A percentile compares a stretch with the other conserved stretches of the same genome.
Conservation (phyloP, 2,329 filamentous ascomycete genomes). For the Fusarium sp. region DNA sequence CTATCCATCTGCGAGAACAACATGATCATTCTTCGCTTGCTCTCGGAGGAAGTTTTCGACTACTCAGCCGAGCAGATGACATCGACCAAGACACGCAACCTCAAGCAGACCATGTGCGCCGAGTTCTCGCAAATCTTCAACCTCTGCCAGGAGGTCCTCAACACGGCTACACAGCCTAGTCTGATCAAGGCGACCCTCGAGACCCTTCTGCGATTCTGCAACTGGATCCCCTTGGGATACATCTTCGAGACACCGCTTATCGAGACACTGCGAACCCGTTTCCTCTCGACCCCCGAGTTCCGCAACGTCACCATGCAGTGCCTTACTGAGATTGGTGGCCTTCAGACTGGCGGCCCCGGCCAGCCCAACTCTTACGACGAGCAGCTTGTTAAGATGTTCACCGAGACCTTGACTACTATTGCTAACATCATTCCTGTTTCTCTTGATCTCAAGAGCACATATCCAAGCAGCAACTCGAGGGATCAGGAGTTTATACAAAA, state of each 20-base stretch:
- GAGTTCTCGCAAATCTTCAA: conserved; percentile 99
- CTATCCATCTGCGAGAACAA: conserved; percentile 99
- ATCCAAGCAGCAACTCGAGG: conserved; percentile 87
- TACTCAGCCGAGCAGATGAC: conserved; percentile 99
- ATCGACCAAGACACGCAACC: conserved; percentile 93
- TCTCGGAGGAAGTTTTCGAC: conserved; percentile 99
- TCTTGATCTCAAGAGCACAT: conserved; percentile 90
- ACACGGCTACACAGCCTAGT: conserved; percentile 86
- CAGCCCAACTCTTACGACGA: conserved; percentile 85
- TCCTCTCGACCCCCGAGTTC: conserved; percentile 93
- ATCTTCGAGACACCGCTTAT: conserved; percentile 99
- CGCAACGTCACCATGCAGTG: conserved; percentile 97
- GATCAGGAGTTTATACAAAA: conserved; percentile 99
- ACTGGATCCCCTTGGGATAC: conserved; percentile 98
- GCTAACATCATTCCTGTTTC: conserved; percentile 91
- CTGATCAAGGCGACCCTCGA: conserved; percentile 97
- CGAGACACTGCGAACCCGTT: conserved; percentile 90
- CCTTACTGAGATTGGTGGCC: conserved; percentile 93
- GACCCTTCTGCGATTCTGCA: conserved; percentile 94
- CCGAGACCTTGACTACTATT: conserved; percentile 91
- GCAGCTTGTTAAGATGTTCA: conserved; percentile 98
- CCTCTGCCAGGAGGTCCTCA: conserved; percentile 94
- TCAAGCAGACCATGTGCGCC: conserved; percentile 98
- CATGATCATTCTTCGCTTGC: conserved; percentile 94
- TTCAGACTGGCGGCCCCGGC: conserved; percentile 81